Evolutionary conservation across 2,329 filamentous ascomycete genomes (phyloP).

Genomic region (Aspergillus spinulosporus): DNA sequence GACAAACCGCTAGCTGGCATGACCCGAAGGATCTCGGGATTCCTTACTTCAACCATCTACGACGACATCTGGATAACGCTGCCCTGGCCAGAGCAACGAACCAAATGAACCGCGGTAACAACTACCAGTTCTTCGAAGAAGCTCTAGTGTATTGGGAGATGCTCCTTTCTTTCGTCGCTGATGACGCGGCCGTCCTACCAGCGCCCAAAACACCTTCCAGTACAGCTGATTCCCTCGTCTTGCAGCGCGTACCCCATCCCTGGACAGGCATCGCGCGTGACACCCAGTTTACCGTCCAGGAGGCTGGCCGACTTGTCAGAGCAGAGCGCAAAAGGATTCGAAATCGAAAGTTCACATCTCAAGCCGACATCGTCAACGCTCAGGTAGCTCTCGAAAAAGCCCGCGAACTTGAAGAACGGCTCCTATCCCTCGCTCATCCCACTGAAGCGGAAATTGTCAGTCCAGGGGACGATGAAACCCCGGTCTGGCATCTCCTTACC

Average conservation of each 20-base stretch:
- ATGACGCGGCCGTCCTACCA: conserved; percentile 36
- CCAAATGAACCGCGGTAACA: conserved; percentile 35
- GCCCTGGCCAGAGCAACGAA: conserved; percentile 28
- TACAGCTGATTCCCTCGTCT: conserved; percentile 28
- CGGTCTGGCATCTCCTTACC: conserved; percentile 54
- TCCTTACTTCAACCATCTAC: conserved; percentile 50
- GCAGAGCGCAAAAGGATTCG: conserved; percentile 38
- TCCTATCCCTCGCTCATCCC: conserved; percentile 50
- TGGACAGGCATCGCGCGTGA: conserved; percentile 44
- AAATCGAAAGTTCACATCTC: conserved; percentile 39
- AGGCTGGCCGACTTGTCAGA: conserved; percentile 48
- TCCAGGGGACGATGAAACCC: conserved; percentile 54
- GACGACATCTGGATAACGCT: conserved; percentile 45
- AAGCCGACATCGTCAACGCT: conserved; percentile 35
- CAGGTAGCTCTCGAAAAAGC: conserved; percentile 40
- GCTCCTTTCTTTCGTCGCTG: conserved; percentile 56
- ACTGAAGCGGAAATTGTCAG: conserved; percentile 50
- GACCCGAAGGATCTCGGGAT: conserved; percentile 57
- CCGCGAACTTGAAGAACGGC: conserved; percentile 48
- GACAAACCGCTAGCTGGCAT: conserved; percentile 62
- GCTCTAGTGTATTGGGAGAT: conserved; percentile 61
- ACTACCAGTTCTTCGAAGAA: conserved; percentile 57
- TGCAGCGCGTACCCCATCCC: conserved; percentile 40
- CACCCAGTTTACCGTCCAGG: conserved; percentile 41
- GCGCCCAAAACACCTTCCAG: conserved; percentile 22